Evolutionary conservation across 2,329 filamentous ascomycete genomes (phyloP).

Genomic region (Colletotrichum graminicola): DNA sequence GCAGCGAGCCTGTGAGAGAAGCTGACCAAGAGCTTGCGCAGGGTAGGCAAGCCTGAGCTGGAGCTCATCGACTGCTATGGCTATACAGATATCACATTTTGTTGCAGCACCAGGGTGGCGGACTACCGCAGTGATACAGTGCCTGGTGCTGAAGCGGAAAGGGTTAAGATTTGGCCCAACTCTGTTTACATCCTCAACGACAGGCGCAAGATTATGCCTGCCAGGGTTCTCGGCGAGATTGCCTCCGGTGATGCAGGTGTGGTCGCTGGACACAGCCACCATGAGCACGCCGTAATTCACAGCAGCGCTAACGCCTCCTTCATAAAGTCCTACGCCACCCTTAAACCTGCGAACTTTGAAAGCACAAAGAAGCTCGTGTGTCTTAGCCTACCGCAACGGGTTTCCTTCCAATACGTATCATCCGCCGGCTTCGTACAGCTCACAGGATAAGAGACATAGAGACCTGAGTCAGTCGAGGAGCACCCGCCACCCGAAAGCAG

Average conservation of each 20-base stretch:
- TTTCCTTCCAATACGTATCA: slow-evolving; percentile 51
- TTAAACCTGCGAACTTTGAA: slow-evolving; percentile 50
- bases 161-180: slow-evolving; percentile 45
- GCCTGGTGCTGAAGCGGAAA: slow-evolving; percentile 24
- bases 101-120: slow-evolving; percentile 4
- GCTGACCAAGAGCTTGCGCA: too few species aligned
- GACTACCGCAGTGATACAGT: slow-evolving; percentile 44
- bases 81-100: background rate
- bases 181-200: slow-evolving; percentile 58
- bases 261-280: slow-evolving; percentile 50
- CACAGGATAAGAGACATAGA: slow-evolving; percentile 11
- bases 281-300: slow-evolving; percentile 63
- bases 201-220: slow-evolving; percentile 50
- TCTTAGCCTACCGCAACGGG: slow-evolving; percentile 45
- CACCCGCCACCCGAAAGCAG: slow-evolving; percentile 42
- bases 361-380: slow-evolving; percentile 52
- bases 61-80: slow-evolving; percentile 25
- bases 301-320: slow-evolving; percentile 58
- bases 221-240: slow-evolving; percentile 52
- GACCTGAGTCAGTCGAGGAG: background rate
- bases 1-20: too few species aligned
- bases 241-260: slow-evolving; percentile 50
- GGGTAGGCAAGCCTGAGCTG: background rate
- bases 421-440: slow-evolving; percentile 43
- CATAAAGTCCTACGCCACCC: slow-evolving; percentile 54